Base-by-base conservation (phyloP, 257 asterid species). In the Eucommia ulmoides region DNA sequence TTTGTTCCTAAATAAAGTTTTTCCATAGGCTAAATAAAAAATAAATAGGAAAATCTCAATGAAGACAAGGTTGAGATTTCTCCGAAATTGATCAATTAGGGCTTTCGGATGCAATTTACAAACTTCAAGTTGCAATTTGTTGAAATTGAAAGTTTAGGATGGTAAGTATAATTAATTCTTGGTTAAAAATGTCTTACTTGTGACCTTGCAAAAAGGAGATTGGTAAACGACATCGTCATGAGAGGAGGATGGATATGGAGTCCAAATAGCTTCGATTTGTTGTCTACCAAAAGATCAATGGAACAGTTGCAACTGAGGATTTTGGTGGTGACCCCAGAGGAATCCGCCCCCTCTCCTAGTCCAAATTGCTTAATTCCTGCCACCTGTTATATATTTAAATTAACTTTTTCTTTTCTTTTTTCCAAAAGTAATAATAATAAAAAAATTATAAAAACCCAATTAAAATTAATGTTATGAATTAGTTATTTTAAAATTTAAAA, bases 261-360 rank as follows among this genome's bases (percentile, higher is more conserved):
- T 24, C 62, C 75, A 63, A 78, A 87, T 26, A 83, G 69, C 50
- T 70, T 83, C 10, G 97, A 87, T 41, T 83, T 61, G 63, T 87
- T 87, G 7, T 80, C 81, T 18, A 87, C 62, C 15, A 48, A 54
- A 23, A 83, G 23, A 33, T 62, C 26, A 45, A 87, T 51, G 2
- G 88, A 56, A 26, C 59, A 57, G 61, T 87, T 87, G 93, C 83
- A 78, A 51, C 72, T 80, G 1, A 83, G 62, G 19, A 87, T 54
- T 63, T 83, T 80, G 29, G 94, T 80, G 7, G 73, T 55, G 5
- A 87, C 97, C 8, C 97, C 97, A 2, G 93, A 72, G 2, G 41
- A 62, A 61, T 87, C 97, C 45, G 83, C 81, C 49, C 97, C 93
- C 33, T 87, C 94, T 0, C 72, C 79, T 49, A 87, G 61, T 60